Base-by-base conservation (phyloP, 768 basidiomycete species). In the Leccinum imitatum region DNA sequence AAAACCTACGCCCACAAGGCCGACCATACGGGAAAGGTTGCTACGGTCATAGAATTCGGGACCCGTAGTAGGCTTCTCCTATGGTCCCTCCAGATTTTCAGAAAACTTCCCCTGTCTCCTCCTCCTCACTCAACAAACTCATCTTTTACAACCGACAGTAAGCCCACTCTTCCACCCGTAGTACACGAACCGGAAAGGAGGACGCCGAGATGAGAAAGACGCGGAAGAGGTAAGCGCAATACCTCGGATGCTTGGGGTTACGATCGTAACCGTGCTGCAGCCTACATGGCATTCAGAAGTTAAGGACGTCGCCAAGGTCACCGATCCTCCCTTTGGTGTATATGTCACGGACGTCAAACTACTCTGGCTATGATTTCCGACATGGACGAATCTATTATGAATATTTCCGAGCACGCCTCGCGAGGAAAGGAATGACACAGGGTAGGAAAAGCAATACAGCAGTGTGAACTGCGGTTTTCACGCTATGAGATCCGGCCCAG, bases 251-350 rank as follows among this genome's bases (percentile, higher is more conserved):
- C 96, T 14, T 83, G 89, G 63, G 95, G 92, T 14, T 98, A 97
- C 80, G 98, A 96, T 75, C 31, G 11, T 31, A 98, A 99, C 78
- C 89, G 97, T 53, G 94, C 97, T 19, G 90, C 93, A 31, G 95
- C 94, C 15, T 98, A 97, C 78, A 92, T 83, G 47, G 97, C 97
- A 2, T 76, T 98, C 30, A 9, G 97, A 98, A 73, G 96, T 95
- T 70, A 98, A 98, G 76, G 97, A 98, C 69, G 93, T 87, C 44
- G 86, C 98, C 80, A 89, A 87, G 75, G 84, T 90, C 54, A 39
- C 37, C 15, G 95, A 98, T 75, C 86, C 93, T 35, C 79, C 79
- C 53, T 97, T 98, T 70, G 83, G 90, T 91, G 63, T 56, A 1
- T 27, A 10, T 14, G 25, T 3, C 30, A 2, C 35, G 23, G 35